A percentile compares a stretch with the other conserved stretches of the same genome.
Evolutionary conservation across 2,329 filamentous ascomycete genomes (phyloP).

Genomic region (Periglandula ipomoeae): DNA sequence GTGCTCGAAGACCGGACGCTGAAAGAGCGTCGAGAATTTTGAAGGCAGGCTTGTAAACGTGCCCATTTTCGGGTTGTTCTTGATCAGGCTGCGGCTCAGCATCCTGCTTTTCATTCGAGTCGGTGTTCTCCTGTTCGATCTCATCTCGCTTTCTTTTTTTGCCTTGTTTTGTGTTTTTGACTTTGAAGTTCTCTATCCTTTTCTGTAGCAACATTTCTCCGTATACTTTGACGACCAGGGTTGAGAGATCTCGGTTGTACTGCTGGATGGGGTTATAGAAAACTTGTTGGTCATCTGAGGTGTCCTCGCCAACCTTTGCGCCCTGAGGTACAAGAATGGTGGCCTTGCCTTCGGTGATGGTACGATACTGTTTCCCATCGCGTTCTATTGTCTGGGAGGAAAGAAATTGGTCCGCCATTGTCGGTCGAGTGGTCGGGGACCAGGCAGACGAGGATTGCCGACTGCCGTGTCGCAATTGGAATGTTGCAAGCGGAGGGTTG

Average conservation of each 20-base stretch:
- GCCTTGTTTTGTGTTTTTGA: slow-evolving; percentile 31
- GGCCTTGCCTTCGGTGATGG: slow-evolving; percentile 47
- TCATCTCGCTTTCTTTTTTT: slow-evolving; percentile 39
- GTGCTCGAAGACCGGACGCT: slow-evolving; percentile 80
- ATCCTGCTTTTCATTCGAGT: slow-evolving; percentile 2
- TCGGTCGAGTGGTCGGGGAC: slow-evolving; percentile 3
- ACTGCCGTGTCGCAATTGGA: slow-evolving; percentile 1
- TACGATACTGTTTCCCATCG: slow-evolving; percentile 40
- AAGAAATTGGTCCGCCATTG: slow-evolving; percentile 11
- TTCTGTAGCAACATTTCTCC: slow-evolving; percentile 54
- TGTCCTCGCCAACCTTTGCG: slow-evolving; percentile 36
- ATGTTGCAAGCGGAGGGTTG: background rate
- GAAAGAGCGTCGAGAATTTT: slow-evolving; percentile 93
- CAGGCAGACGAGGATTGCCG: background rate
- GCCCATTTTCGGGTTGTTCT: slow-evolving; percentile 14
- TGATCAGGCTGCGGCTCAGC: slow-evolving; percentile 7
- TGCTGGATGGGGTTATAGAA: slow-evolving; percentile 99
- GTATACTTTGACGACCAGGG: slow-evolving; percentile 84
- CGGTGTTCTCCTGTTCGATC: slow-evolving; percentile 9
- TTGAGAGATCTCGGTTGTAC: slow-evolving; percentile 93
- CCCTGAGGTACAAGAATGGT: slow-evolving; percentile 45
- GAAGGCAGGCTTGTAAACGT: slow-evolving; percentile 41
- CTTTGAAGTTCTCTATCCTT: slow-evolving; percentile 27
- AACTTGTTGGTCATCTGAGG: slow-evolving; percentile 63
- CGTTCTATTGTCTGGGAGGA: slow-evolving; percentile 17